phyloP scores from a whole-genome alignment of 768 basidiomycete genomes.

The Suillus spraguei region DNA sequence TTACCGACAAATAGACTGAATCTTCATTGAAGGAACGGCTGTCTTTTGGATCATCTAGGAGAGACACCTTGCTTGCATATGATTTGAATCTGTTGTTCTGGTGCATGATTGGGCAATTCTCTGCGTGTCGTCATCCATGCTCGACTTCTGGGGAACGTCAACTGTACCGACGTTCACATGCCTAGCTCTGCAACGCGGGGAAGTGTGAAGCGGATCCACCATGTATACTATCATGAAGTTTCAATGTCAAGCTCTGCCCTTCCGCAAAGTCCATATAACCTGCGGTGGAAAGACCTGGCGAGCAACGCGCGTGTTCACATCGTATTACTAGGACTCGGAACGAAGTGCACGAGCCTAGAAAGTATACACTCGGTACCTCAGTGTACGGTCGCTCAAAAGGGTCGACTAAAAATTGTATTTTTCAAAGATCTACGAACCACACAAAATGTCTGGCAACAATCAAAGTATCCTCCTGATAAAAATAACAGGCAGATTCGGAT shows the following conservation, averaged over 20 bases:
- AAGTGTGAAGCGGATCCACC: not conserved
- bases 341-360: too few relatives aligned
- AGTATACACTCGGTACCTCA: too few relatives aligned
- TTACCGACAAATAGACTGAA: not conserved
- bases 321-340: too few relatives aligned
- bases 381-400: not conserved
- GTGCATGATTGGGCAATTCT: not conserved
- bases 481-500: slow-evolving; percentile 45
- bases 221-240: not conserved
- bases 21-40: not conserved
- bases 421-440: not conserved
- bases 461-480: slow-evolving; percentile 42
- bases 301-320: not conserved
- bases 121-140: not conserved
- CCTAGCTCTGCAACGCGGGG: not conserved
- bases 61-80: not conserved
- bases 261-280: not conserved
- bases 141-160: not conserved
- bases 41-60: not conserved
- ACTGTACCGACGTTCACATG: too few relatives aligned
- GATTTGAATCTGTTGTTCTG: not conserved
- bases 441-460: slow-evolving; percentile 28
- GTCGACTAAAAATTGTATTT: not conserved
- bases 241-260: not conserved
- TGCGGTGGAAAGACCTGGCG: not conserved